Evolutionary conservation across 2,329 filamentous ascomycete genomes (phyloP).

Genomic region (Ophiostoma pallidulum): DNA sequence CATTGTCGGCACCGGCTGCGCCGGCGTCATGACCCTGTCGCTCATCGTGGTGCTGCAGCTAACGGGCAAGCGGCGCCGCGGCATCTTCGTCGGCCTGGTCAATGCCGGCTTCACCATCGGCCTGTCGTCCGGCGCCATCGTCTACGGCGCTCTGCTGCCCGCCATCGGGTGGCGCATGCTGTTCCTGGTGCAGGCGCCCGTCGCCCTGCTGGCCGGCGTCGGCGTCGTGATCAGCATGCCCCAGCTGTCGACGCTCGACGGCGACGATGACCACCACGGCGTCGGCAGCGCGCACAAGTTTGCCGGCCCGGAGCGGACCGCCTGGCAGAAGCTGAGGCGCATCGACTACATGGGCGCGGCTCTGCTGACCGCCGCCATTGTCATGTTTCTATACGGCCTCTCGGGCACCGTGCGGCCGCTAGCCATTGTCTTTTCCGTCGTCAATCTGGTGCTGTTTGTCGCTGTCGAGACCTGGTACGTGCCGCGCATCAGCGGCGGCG

Average conservation of each 20-base stretch:
- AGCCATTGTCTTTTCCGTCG: slow-evolving; percentile 51
- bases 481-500: slow-evolving; percentile 36
- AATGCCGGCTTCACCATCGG: slow-evolving; percentile 47
- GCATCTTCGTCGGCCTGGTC: slow-evolving; percentile 63
- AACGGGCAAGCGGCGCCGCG: slow-evolving; percentile 55
- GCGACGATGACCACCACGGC: slow-evolving; percentile 24
- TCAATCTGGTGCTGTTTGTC: slow-evolving; percentile 43
- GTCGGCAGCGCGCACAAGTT: neutral
- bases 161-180: slow-evolving; percentile 62
- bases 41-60: slow-evolving; percentile 72
- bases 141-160: slow-evolving; percentile 24
- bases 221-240: slow-evolving; percentile 60
- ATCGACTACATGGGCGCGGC: slow-evolving; percentile 69
- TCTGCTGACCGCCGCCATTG: slow-evolving; percentile 47
- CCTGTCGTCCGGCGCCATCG: slow-evolving; percentile 23
- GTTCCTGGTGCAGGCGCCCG: slow-evolving; percentile 63
- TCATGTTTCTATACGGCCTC: slow-evolving; percentile 62
- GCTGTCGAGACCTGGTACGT: slow-evolving; percentile 45
- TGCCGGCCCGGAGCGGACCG: slow-evolving; percentile 26
- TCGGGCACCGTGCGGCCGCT: slow-evolving; percentile 50
- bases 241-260: slow-evolving; percentile 9
- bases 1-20: slow-evolving; percentile 58
- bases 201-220: slow-evolving; percentile 51
- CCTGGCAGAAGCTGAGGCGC: slow-evolving; percentile 45
- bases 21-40: slow-evolving; percentile 62